These are phyloP conservation scores for Candida labiduridarum DNA, from an alignment of 1,139 yeast species.

Conservation along the genomic window DNA sequence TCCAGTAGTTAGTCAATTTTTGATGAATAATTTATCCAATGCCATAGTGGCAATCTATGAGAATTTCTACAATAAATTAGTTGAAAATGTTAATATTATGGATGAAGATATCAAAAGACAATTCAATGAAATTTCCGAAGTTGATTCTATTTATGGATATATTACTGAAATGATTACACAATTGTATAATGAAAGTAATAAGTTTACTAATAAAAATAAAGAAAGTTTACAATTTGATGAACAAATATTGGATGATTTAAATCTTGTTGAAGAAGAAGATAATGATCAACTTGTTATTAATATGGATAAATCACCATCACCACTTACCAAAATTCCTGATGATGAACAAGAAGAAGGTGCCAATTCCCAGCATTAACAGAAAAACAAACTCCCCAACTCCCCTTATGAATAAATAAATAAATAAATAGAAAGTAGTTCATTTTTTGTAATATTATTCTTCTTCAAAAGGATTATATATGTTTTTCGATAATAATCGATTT, in stretches of 20 bases:
- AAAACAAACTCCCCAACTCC: too few relatives aligned
- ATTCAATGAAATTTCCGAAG: conserved; percentile 51
- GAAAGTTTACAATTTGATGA: conserved; percentile 20
- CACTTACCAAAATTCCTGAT: conserved; percentile 21
- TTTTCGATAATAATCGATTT: conserved; percentile 73
- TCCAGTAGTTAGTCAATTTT: conserved; percentile 30
- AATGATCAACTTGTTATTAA: neutral
- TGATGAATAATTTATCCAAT: conserved; percentile 35
- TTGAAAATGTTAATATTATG: conserved; percentile 17
- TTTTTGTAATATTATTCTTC: conserved; percentile 47
- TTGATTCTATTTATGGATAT: conserved; percentile 55
- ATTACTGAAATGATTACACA: conserved; percentile 26
- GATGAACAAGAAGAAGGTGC: conserved; percentile 36
- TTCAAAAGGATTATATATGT: conserved; percentile 82
- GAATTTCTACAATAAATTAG: conserved; percentile 25
- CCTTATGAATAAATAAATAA: too few relatives aligned
- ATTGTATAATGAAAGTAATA: conserved; percentile 21
- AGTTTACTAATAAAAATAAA: conserved; percentile 10
- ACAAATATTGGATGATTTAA: conserved; percentile 24
- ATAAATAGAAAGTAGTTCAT: neutral
- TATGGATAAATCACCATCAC: conserved; percentile 9
- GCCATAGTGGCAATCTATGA: conserved; percentile 36
- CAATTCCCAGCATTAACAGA: conserved; percentile 13
- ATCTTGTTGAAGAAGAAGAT: conserved; percentile 1
- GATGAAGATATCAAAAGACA: conserved; percentile 21